These are phyloP conservation scores for Exidia glandulosa DNA, from an alignment of 768 basidiomycete genomes.

Conservation along the genomic window DNA sequence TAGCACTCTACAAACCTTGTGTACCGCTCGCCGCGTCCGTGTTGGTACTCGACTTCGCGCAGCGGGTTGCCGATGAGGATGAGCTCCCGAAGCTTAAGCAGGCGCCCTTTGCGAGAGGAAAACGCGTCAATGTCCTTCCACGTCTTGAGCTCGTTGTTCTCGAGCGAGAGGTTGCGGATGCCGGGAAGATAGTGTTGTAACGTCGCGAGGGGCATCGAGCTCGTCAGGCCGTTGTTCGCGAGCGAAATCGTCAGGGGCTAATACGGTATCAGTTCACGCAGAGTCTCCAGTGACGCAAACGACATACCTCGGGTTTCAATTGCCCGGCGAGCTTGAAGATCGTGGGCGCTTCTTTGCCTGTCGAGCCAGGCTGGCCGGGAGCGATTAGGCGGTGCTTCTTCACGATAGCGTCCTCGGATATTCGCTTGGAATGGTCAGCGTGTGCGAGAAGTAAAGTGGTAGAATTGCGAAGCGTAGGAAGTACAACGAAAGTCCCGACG, in stretches of 20 bases:
- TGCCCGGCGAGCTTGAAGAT: slow-evolving; percentile 81
- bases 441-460: background rate
- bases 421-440: slow-evolving; percentile 25
- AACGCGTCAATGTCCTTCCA: slow-evolving; percentile 64
- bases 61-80: slow-evolving; percentile 70
- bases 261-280: slow-evolving; percentile 36
- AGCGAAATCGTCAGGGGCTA: slow-evolving; percentile 62
- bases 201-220: slow-evolving; percentile 45
- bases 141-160: slow-evolving; percentile 59
- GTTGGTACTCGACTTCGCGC: slow-evolving; percentile 45
- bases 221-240: slow-evolving; percentile 62
- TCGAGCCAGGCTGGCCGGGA: slow-evolving; percentile 53
- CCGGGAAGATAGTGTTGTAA: slow-evolving; percentile 68
- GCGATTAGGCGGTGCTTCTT: slow-evolving; percentile 58
- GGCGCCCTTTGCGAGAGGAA: slow-evolving; percentile 45
- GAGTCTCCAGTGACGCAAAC: slow-evolving; percentile 6
- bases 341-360: slow-evolving; percentile 56
- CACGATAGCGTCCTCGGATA: slow-evolving; percentile 53
- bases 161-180: slow-evolving; percentile 67
- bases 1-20: slow-evolving; percentile 39
- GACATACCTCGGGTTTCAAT: slow-evolving; percentile 59
- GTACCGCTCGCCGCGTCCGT: slow-evolving; percentile 51
- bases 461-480: too few relatives aligned
- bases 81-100: slow-evolving; percentile 58
- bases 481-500: too few relatives aligned